Percentiles rank a stretch among this genome's conserved stretches.
These are phyloP conservation scores for Arthonia radiata DNA, from an alignment of 495 filamentous ascomycete genomes.

Conservation along the genomic window DNA sequence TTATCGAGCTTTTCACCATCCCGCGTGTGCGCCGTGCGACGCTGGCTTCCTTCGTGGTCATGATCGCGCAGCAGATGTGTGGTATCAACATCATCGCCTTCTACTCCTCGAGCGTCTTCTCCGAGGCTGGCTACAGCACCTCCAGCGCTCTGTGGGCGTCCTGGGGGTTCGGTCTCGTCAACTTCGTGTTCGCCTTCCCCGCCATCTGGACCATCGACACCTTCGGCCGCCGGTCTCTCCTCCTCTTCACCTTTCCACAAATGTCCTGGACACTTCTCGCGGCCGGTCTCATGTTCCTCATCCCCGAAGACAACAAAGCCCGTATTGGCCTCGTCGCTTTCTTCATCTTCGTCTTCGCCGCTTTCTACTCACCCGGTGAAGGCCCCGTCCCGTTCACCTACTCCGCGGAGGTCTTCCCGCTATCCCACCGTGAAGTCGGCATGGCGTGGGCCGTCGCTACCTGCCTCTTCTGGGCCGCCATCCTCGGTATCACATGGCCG, in stretches of 20 bases:
- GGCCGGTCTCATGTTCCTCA: conserved; percentile 44
- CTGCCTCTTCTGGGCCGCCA: conserved; percentile 39
- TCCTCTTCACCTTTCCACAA: conserved; percentile 66
- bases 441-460: conserved; percentile 53
- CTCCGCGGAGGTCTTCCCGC: conserved; percentile 52
- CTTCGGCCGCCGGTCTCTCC: conserved; percentile 47
- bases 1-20: conserved; percentile 41
- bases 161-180: conserved; percentile 55
- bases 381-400: conserved; percentile 69
- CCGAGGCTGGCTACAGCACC: conserved; percentile 28
- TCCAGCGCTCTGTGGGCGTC: conserved; percentile 42
- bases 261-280: conserved; percentile 61
- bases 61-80: conserved; percentile 72
- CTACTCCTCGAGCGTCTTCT: conserved; percentile 53
- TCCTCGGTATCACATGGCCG: conserved; percentile 41
- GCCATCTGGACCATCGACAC: conserved; percentile 62
- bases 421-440: conserved; percentile 48
- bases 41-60: conserved; percentile 39
- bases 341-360: conserved; percentile 46
- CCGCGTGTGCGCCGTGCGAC: conserved; percentile 43
- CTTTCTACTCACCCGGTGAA: conserved; percentile 62
- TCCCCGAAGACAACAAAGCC: conserved; percentile 21
- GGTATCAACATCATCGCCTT: conserved; percentile 73
- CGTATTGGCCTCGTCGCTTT: conserved; percentile 30
- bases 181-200: conserved; percentile 61